Evolutionary conservation across 192 early-diverging fungal genomes (phyloP), one percentile per base, ranked within the genome.

Genomic region (Podila epigama): DNA sequence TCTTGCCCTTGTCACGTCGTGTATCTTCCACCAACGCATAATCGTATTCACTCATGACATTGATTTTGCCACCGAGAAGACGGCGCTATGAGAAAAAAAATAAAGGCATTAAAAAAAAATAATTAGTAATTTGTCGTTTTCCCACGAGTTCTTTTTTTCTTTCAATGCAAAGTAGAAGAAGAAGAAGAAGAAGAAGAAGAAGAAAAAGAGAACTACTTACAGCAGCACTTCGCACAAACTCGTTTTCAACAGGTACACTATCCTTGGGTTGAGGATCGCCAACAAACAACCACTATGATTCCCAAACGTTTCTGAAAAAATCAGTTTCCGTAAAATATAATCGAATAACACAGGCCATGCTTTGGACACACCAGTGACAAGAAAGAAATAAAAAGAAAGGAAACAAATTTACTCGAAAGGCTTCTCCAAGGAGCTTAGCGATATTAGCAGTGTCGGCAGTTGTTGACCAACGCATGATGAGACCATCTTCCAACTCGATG

Each of bases 391-490:
- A 20, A 20, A 20, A 20, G 42, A 44, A 44, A 6, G 42, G 13
- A 20, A 1, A 20, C 18, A 5, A 4, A 27, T 25, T 64, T 73
- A 73, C 70, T 44, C 12, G 58, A 36, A 73, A 73, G 18, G 63
- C 50, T 1, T 60, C 58, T 27, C 31, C 63, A 10, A 66, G 22
- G n/a, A 60, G 52, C 0, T 58, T 51, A 13, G 35, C 20, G 11
- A 66, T 58, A 36, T 73, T 48, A 9, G 29, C 41, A 7, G 51
- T 27, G 12, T 66, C 70, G 0, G 58, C 70, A 2, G 29, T 18
- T 44, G 70, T 66, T 20, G 70, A 66, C 70, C 63, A 73, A 34
- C 70, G 63, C 70, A 73, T 66, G 41, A 66, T 56, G 16, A 73
- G 70, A 10, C 70, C 70, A 50, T 73, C 37, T 12, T 51, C 70